These are phyloP conservation scores for Chrysosporium keratinophilum DNA, from an alignment of 2,329 filamentous ascomycete species.

Conservation along the genomic window DNA sequence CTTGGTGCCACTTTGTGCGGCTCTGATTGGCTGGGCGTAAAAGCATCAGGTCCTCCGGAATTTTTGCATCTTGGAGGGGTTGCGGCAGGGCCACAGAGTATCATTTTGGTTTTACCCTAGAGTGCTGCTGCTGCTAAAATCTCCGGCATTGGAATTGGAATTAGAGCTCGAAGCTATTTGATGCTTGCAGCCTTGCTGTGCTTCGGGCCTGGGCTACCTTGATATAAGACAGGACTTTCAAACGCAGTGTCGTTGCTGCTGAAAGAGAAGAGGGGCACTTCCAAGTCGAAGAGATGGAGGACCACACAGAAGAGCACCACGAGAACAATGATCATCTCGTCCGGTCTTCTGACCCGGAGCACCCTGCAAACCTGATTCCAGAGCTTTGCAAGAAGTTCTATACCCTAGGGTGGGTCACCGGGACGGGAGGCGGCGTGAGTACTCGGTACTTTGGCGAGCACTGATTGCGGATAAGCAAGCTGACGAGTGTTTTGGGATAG, in stretches of 20 bases:
- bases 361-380: conserved; percentile 92
- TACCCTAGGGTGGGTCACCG: conserved; percentile 72
- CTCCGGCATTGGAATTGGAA: neutral
- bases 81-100: neutral
- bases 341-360: conserved; percentile 57
- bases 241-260: neutral
- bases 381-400: conserved; percentile 93
- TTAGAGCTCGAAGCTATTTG: neutral
- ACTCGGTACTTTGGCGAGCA: neutral
- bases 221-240: neutral
- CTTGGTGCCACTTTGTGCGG: neutral
- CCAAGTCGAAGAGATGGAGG: conserved; percentile 12
- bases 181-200: too few relatives aligned
- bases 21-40: neutral
- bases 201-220: neutral
- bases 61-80: neutral
- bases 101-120: neutral
- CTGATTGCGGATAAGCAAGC: neutral
- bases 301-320: neutral
- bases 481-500: conserved; percentile 17
- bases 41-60: neutral
- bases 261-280: too few relatives aligned
- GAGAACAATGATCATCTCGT: conserved; percentile 46
- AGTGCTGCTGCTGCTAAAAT: neutral
- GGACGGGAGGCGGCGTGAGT: conserved; percentile 38